Evolutionary conservation across 208 protist genomes (phyloP).

Genomic region (Kentomonas sorsogonicus): DNA sequence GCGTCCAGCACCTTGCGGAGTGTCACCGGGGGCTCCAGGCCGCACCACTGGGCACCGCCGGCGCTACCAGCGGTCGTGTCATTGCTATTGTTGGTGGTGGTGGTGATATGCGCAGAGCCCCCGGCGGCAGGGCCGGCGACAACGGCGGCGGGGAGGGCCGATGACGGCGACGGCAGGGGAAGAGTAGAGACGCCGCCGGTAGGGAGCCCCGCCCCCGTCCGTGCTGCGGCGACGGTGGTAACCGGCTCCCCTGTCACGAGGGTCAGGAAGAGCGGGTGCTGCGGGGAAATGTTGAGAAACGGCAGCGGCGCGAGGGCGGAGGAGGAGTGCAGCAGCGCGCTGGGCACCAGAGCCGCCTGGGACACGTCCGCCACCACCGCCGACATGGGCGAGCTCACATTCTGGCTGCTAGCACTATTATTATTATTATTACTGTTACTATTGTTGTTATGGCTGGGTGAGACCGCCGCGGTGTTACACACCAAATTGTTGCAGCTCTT

Average conservation of each 20-base stretch:
- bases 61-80: not conserved
- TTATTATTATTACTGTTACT: too few relatives aligned
- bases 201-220: not conserved
- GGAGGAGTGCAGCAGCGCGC: constrained; percentile 1
- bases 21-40: constrained; percentile 16
- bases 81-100: not conserved
- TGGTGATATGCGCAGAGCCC: not conserved
- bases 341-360: constrained; percentile 13
- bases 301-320: constrained; percentile 16
- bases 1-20: constrained; percentile 25
- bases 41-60: constrained; percentile 11
- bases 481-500: too few relatives aligned
- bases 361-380: constrained; percentile 15
- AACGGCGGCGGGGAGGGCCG: not conserved
- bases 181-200: too few relatives aligned
- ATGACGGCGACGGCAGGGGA: too few relatives aligned
- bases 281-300: constrained; percentile 50
- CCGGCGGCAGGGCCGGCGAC: constrained; percentile 1
- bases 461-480: too few relatives aligned
- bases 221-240: too few relatives aligned
- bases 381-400: constrained; percentile 11
- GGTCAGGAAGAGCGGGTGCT: constrained; percentile 56
- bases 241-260: constrained; percentile 25
- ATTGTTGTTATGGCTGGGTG: too few relatives aligned
- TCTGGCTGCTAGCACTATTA: too few relatives aligned